Evolutionary conservation across 1,284 basidiomycete species (phyloP).

Genomic region (Flammula alnicola): DNA sequence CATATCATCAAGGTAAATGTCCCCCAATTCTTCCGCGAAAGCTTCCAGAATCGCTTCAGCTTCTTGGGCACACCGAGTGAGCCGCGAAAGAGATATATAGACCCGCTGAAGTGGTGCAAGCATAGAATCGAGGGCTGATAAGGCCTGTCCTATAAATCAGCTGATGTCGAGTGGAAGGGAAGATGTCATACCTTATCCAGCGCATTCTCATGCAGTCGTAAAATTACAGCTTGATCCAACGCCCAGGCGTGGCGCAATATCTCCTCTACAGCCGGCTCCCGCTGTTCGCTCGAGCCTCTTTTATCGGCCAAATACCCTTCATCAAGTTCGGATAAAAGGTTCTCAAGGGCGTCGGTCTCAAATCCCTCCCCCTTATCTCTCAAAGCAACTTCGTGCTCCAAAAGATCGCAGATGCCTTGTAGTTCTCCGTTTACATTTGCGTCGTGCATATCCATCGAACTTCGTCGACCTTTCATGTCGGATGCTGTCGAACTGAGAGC

Average conservation of each 20-base stretch:
- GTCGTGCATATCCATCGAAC: not conserved
- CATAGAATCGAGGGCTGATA: conserved; percentile 7
- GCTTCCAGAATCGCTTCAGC: conserved; percentile 36
- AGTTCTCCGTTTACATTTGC: conserved; percentile 3
- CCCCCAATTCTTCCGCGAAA: conserved; percentile 36
- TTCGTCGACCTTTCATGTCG: not conserved
- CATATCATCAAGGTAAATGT: conserved; percentile 23
- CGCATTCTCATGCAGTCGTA: conserved; percentile 11
- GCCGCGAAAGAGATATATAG: conserved; percentile 25
- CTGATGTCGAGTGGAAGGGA: not conserved
- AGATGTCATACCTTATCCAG: conserved; percentile 21
- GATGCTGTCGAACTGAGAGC: not conserved
- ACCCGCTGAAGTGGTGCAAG: conserved; percentile 28
- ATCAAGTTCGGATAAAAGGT: conserved; percentile 14
- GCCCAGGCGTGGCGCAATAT: conserved; percentile 18
- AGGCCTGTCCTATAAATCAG: conserved; percentile 11
- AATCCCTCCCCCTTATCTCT: not conserved
- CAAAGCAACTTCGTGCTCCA: conserved; percentile 13
- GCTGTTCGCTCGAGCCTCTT: not conserved
- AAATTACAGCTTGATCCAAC: conserved; percentile 20
- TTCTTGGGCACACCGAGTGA: conserved; percentile 26
- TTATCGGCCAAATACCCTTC: conserved; percentile 4
- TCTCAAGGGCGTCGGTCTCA: conserved; percentile 2
- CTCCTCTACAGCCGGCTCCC: conserved; percentile 3
- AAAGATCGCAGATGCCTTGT: conserved; percentile 9